Percentiles rank a stretch among this genome's conserved stretches.
phyloP scores from a whole-genome alignment of 2,329 filamentous ascomycete species.

The Lachnellula hyalina region DNA sequence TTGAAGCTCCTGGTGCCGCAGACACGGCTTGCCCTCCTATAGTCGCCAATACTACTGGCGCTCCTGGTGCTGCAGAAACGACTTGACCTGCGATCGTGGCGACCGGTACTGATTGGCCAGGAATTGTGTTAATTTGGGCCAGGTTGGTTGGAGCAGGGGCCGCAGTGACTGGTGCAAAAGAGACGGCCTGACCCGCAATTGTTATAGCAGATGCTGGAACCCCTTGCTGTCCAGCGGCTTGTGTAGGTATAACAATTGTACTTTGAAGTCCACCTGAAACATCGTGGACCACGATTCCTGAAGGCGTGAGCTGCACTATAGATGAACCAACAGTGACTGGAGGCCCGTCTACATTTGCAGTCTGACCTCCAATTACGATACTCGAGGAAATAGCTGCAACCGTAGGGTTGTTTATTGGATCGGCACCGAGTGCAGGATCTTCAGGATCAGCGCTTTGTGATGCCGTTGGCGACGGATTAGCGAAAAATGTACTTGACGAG shows the following conservation, averaged over 20 bases:
- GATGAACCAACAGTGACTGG: not conserved
- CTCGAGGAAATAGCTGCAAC: not conserved
- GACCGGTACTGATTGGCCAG: conserved; percentile 13
- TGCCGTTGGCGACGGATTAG: not conserved
- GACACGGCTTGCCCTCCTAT: conserved; percentile 5
- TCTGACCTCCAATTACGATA: not conserved
- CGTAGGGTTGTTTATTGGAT: not conserved
- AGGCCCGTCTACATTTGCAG: not conserved
- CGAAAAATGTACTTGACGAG: not conserved
- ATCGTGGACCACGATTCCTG: not conserved
- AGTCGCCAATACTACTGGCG: not conserved
- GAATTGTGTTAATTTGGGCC: not conserved
- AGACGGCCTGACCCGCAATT: not conserved
- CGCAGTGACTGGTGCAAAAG: not conserved
- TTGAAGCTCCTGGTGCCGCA: conserved; percentile 1
- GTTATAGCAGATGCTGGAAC: not conserved
- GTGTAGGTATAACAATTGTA: not conserved
- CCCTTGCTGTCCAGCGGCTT: not conserved
- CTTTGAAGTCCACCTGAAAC: not conserved
- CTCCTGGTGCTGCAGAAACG: conserved; percentile 12
- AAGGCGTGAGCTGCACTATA: not conserved
- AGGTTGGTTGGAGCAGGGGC: not conserved
- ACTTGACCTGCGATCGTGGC: conserved; percentile 13
- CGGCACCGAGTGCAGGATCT: not conserved
- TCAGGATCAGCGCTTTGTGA: not conserved